Percentiles rank a stretch among this genome's conserved stretches.
Evolutionary conservation across 768 basidiomycete species (phyloP).

Genomic region (Suillus hirtellus): DNA sequence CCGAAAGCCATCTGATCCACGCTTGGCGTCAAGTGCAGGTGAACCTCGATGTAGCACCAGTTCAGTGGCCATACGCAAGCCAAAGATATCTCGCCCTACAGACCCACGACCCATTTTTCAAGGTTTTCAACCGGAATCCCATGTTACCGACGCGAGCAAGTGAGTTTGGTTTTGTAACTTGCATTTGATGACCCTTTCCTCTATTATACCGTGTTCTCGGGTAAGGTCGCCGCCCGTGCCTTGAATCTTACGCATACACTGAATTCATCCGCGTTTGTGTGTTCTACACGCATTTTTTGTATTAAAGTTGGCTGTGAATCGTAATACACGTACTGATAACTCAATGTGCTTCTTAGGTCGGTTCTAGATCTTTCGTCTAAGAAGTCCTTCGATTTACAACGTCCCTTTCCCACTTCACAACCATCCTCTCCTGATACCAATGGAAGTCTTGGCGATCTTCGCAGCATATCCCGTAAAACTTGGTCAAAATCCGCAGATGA

Average conservation of each 20-base stretch:
- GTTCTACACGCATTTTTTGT: neutral
- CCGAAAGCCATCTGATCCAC: conserved; percentile 57
- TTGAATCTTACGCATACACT: conserved; percentile 6
- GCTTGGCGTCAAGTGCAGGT: conserved; percentile 37
- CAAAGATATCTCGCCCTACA: conserved; percentile 83
- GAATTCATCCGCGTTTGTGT: neutral
- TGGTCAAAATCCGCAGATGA: conserved; percentile 86
- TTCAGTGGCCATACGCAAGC: conserved; percentile 49
- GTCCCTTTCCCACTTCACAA: conserved; percentile 30
- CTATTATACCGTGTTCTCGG: neutral
- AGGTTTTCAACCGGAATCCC: conserved; percentile 44
- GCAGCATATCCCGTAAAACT: conserved; percentile 63
- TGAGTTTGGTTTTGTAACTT: conserved; percentile 35
- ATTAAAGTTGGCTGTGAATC: neutral
- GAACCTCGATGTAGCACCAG: conserved; percentile 54
- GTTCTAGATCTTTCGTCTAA: conserved; percentile 61
- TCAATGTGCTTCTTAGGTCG: conserved; percentile 45
- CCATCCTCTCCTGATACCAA: conserved; percentile 31
- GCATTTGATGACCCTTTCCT: conserved; percentile 2
- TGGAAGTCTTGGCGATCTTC: conserved; percentile 62
- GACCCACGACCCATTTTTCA: conserved; percentile 75
- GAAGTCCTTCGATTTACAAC: conserved; percentile 45
- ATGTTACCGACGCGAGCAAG: conserved; percentile 52
- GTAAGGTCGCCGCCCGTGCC: neutral
- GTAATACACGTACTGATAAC: conserved; percentile 22